Percentiles rank a stretch among this genome's conserved stretches.
Evolutionary conservation across 148 eudicot genomes (phyloP).

Genomic region (Camellia sinensis): DNA sequence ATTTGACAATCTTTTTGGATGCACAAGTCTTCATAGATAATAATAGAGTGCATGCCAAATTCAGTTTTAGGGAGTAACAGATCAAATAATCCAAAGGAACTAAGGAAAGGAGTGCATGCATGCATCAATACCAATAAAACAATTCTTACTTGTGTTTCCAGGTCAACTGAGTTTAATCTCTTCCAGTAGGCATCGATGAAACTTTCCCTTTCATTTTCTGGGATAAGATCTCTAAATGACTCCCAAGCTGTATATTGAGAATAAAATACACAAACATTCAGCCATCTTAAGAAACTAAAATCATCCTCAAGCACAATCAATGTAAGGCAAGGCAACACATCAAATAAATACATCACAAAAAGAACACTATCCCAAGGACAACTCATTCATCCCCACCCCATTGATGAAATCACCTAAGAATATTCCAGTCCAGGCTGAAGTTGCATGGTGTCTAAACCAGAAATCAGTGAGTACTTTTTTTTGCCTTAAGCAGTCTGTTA

Average conservation of each 20-base stretch:
- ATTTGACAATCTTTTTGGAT: background rate
- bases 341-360: background rate
- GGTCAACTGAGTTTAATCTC: conserved; percentile 77
- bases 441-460: background rate
- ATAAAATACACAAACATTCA: conserved; percentile 7
- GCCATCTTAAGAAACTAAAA: conserved; percentile 6
- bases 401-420: background rate
- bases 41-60: background rate
- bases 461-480: background rate
- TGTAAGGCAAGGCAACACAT: background rate
- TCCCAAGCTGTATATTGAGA: conserved; percentile 73
- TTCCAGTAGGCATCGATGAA: conserved; percentile 79
- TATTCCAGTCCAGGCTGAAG: background rate
- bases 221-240: conserved; percentile 90
- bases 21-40: background rate
- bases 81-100: background rate
- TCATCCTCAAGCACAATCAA: background rate
- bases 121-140: background rate
- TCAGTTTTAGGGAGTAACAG: background rate
- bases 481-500: background rate
- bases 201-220: conserved; percentile 84
- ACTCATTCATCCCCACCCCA: background rate
- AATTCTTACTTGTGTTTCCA: conserved; percentile 70
- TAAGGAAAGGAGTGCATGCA: background rate
- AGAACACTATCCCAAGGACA: background rate